A percentile compares a stretch with the other conserved stretches of the same genome.
These are phyloP conservation scores for Wickerhamiella brachini DNA, from an alignment of 805 yeast species.

Conservation along the genomic window DNA sequence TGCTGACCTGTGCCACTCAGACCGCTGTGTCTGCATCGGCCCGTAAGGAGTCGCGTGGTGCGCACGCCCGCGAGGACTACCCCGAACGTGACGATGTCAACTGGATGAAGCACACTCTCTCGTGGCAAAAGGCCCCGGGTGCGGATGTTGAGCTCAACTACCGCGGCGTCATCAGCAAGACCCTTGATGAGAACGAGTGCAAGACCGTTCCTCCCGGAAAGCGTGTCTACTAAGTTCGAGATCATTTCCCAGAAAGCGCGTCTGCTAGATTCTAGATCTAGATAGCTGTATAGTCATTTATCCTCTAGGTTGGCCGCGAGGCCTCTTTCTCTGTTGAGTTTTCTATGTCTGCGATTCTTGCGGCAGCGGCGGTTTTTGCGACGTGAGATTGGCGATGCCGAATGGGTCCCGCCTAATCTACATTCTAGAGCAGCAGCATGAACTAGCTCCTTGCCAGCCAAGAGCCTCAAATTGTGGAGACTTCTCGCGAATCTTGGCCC, in stretches of 20 bases:
- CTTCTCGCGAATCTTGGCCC: too few species aligned
- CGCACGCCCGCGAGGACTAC: constrained; percentile 96
- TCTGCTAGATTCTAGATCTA: neutral
- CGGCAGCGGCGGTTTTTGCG: too few species aligned
- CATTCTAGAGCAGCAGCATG: too few species aligned
- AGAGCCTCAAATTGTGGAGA: too few species aligned
- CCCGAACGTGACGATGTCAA: constrained; percentile 89
- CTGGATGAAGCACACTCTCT: constrained; percentile 96
- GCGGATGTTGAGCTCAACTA: constrained; percentile 62
- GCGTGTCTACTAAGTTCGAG: constrained; percentile 88
- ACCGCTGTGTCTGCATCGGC: constrained; percentile 90
- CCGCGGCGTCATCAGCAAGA: constrained; percentile 70
- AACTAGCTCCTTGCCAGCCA: too few species aligned
- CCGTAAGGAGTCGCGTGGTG: constrained; percentile 96
- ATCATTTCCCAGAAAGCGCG: too few species aligned
- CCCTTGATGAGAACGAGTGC: constrained; percentile 86
- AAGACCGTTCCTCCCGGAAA: constrained; percentile 93
- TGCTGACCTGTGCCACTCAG: constrained; percentile 93
- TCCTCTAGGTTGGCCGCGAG: too few species aligned
- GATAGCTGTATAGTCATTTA: neutral
- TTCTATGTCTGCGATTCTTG: too few species aligned
- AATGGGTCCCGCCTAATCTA: too few species aligned
- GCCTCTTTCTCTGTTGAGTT: too few species aligned
- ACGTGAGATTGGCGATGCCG: too few species aligned
- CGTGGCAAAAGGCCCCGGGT: constrained; percentile 72